Evolutionary conservation across 768 basidiomycete species (phyloP).

Genomic region (Mycena albidolilacea): DNA sequence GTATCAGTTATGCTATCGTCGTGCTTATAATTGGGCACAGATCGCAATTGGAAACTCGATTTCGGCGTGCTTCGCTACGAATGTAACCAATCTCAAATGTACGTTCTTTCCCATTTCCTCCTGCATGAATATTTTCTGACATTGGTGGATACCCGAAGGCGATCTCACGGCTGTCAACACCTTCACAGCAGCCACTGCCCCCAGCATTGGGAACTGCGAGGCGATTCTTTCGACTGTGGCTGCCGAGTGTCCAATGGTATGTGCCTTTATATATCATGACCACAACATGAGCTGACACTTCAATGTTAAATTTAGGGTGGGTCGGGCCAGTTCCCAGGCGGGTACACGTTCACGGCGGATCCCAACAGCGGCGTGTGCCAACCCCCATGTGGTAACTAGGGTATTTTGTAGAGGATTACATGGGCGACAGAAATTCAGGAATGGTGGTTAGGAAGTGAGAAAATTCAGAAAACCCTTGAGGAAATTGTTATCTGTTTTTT

Average conservation of each 20-base stretch:
- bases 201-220: constrained; percentile 15
- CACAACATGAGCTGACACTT: constrained; percentile 14
- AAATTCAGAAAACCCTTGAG: neutral
- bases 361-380: constrained; percentile 17
- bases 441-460: too few species aligned
- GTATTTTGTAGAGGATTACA: neutral
- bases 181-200: constrained; percentile 5
- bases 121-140: constrained; percentile 5
- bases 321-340: constrained; percentile 19
- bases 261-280: constrained; percentile 16
- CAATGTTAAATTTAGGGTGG: constrained; percentile 20
- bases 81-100: constrained; percentile 17
- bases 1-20: constrained; percentile 16
- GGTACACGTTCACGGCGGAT: constrained; percentile 17
- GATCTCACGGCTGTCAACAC: constrained; percentile 23
- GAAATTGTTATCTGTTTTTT: neutral
- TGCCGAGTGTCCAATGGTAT: constrained; percentile 17
- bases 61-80: constrained; percentile 22
- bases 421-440: neutral
- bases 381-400: constrained; percentile 21
- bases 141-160: constrained; percentile 9
- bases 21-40: constrained; percentile 17
- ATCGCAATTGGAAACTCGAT: constrained; percentile 20
- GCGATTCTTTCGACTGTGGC: constrained; percentile 13
- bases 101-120: constrained; percentile 14